Evolutionary conservation across 148 eudicot genomes (phyloP).

Genomic region (Mesembryanthemum crystallinum): DNA sequence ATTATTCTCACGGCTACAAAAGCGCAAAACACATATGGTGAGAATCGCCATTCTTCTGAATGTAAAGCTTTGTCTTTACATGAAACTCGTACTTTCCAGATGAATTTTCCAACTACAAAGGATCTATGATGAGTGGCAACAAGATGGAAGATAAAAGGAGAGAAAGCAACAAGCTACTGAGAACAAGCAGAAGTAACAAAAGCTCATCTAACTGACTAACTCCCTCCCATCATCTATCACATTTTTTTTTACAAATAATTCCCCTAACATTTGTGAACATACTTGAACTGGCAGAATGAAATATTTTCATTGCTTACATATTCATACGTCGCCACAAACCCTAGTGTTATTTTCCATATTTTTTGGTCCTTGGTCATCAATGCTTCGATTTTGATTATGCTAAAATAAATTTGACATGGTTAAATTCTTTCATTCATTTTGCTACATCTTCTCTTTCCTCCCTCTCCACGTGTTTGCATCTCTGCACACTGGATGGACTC

Average conservation of each 20-base stretch:
- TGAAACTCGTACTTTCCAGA: too few species aligned
- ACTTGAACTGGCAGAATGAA: background rate
- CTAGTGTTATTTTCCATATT: too few species aligned
- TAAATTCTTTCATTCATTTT: background rate
- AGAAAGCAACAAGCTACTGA: background rate
- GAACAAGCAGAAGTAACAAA: background rate
- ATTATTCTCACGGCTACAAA: too few species aligned
- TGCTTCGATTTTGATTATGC: too few species aligned
- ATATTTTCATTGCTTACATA: too few species aligned
- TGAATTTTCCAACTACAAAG: background rate
- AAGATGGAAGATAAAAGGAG: background rate
- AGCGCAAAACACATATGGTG: too few species aligned
- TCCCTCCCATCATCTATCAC: too few species aligned
- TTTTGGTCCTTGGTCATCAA: too few species aligned
- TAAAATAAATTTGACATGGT: background rate
- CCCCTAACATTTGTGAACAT: background rate
- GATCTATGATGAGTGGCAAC: background rate
- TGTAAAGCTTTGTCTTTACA: background rate
- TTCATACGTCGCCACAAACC: too few species aligned
- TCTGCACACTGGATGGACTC: slow-evolving; percentile 1
- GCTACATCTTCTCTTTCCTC: background rate
- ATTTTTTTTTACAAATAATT: too few species aligned
- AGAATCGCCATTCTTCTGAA: too few species aligned
- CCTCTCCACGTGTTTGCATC: background rate
- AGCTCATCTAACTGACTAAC: too few species aligned